Evolutionary conservation across 257 asterid species (phyloP).

Genomic region (Anisodus acutangulus): DNA sequence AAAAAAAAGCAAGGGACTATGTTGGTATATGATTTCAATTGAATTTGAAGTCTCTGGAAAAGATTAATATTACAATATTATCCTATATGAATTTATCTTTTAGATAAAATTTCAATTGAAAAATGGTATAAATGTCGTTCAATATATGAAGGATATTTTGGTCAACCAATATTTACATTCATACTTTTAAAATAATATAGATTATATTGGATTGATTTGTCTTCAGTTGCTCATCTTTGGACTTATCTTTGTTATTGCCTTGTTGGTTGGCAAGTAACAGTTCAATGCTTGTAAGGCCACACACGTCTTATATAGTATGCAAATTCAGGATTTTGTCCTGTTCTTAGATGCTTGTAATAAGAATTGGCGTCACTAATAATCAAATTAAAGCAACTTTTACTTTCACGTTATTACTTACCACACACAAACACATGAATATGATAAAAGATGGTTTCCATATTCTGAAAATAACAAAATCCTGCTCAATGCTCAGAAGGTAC

Average conservation of each 20-base stretch:
- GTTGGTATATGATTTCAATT: no score
- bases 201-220: neutral
- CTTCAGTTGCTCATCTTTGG: neutral
- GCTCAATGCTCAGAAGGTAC: neutral
- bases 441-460: neutral
- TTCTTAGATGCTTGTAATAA: constrained; percentile 8
- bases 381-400: neutral
- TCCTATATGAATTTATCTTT: no score
- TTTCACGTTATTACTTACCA: neutral
- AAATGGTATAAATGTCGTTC: no score
- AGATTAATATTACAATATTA: no score
- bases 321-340: neutral
- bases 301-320: neutral
- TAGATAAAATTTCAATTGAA: no score
- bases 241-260: constrained; percentile 14
- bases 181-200: no score
- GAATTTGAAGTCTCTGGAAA: no score
- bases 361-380: neutral
- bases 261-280: neutral
- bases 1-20: no score
- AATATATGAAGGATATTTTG: no score
- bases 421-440: neutral
- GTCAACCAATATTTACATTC: no score
- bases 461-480: neutral
- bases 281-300: neutral